Conservation (phyloP, 306 rosid species). For the Purshia tridentata region DNA sequence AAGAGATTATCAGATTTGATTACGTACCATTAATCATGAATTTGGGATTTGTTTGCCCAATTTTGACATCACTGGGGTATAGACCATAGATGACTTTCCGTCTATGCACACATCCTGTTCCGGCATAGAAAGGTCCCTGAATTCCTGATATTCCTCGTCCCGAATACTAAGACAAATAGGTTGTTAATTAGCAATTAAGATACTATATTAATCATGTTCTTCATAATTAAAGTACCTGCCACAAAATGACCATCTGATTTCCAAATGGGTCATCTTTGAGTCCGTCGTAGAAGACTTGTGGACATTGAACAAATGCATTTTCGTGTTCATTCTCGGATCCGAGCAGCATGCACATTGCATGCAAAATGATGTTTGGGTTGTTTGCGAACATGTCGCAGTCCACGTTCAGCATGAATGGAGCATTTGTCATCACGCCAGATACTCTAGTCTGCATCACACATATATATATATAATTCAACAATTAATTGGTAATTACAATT, state of each 20-base stretch:
- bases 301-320: slow-evolving; percentile 61
- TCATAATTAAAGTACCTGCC: slow-evolving; percentile 24
- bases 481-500: no score
- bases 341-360: slow-evolving; percentile 58
- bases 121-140: slow-evolving; percentile 42
- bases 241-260: slow-evolving; percentile 36
- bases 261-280: slow-evolving; percentile 70
- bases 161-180: slow-evolving; percentile 18
- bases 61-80: slow-evolving; percentile 25
- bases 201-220: background rate
- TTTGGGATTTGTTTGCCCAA: background rate
- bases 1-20: no score
- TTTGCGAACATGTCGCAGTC: slow-evolving; percentile 79
- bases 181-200: background rate
- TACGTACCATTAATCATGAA: background rate
- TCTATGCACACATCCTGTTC: slow-evolving; percentile 64
- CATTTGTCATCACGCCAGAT: slow-evolving; percentile 70
- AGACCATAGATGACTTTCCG: slow-evolving; percentile 65
- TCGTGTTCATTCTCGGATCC: slow-evolving; percentile 42
- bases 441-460: slow-evolving; percentile 50
- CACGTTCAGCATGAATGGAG: slow-evolving; percentile 60
- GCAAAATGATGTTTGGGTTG: slow-evolving; percentile 44
- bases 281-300: slow-evolving; percentile 48
- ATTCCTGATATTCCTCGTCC: slow-evolving; percentile 42
- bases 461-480: background rate